These are phyloP conservation scores for Cucurbita maxima DNA, from an alignment of 306 rosid genomes.

Conservation along the genomic window DNA sequence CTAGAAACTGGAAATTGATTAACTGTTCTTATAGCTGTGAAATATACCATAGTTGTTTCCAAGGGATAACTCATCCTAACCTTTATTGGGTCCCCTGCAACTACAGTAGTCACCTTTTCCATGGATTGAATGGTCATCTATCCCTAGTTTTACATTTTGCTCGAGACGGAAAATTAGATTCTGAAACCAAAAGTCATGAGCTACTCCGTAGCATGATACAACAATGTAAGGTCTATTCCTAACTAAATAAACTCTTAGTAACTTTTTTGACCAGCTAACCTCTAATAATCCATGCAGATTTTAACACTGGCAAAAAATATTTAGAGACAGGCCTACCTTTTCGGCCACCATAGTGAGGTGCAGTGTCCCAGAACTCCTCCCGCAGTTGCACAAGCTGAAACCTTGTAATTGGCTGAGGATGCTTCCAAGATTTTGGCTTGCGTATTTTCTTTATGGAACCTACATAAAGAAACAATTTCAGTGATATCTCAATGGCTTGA, in stretches of 20 bases:
- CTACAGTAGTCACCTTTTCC: not conserved
- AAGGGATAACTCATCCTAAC: not conserved
- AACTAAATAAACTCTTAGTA: not conserved
- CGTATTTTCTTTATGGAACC: constrained; percentile 65
- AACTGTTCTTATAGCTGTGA: not conserved
- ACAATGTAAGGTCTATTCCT: not conserved
- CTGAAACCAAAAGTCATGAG: not conserved
- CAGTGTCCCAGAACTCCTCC: constrained; percentile 97
- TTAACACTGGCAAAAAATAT: not conserved
- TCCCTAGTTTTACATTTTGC: not conserved
- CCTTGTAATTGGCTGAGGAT: constrained; percentile 93
- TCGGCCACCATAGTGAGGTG: constrained; percentile 98
- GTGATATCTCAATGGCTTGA: not conserved
- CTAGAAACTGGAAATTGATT: not conserved
- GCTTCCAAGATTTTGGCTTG: constrained; percentile 98
- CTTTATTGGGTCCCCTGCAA: not conserved
- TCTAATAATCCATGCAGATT: not conserved
- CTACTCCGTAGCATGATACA: not conserved
- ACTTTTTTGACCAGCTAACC: not conserved
- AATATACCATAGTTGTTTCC: not conserved
- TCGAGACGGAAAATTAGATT: not conserved
- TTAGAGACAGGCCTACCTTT: constrained; percentile 40
- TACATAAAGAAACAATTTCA: constrained; percentile 10
- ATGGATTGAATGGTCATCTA: not conserved
- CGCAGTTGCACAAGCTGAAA: constrained; percentile 74